Conservation (phyloP, 2,329 filamentous ascomycete genomes). For the Penicillium vulpinum region DNA sequence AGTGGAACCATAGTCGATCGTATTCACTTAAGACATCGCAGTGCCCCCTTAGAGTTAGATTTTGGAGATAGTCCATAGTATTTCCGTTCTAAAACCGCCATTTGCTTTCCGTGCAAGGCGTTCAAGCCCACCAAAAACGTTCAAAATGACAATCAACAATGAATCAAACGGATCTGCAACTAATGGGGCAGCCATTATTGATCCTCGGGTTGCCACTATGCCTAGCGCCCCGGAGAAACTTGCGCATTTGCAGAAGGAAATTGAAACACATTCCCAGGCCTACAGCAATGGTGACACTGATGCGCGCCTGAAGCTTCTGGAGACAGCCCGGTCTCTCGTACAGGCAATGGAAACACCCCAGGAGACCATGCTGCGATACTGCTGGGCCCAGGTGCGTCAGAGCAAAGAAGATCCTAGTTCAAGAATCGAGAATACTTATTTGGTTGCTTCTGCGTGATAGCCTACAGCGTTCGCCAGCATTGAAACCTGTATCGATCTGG, state of each 20-base stretch:
- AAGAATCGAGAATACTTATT: background rate
- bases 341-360: slow-evolving; percentile 31
- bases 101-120: background rate
- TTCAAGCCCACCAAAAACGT: background rate
- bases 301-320: slow-evolving; percentile 25
- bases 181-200: background rate
- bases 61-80: background rate
- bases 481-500: slow-evolving; percentile 19
- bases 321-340: slow-evolving; percentile 27
- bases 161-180: background rate
- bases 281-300: slow-evolving; percentile 12
- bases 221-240: slow-evolving; percentile 22
- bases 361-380: slow-evolving; percentile 30
- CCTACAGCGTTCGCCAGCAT: slow-evolving; percentile 17
- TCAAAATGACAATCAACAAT: slow-evolving; percentile 2
- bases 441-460: background rate
- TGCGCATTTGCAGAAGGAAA: slow-evolving; percentile 17
- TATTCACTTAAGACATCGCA: background rate
- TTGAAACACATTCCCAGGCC: slow-evolving; percentile 15
- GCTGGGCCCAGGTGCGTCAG: slow-evolving; percentile 27
- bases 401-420: background rate
- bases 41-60: background rate
- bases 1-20: background rate
- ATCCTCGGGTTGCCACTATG: slow-evolving; percentile 24
- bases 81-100: background rate